Evolutionary conservation across 192 early-diverging fungal genomes (phyloP), one percentile per base, ranked within the genome.

Genomic region (Mortierella claussenii): DNA sequence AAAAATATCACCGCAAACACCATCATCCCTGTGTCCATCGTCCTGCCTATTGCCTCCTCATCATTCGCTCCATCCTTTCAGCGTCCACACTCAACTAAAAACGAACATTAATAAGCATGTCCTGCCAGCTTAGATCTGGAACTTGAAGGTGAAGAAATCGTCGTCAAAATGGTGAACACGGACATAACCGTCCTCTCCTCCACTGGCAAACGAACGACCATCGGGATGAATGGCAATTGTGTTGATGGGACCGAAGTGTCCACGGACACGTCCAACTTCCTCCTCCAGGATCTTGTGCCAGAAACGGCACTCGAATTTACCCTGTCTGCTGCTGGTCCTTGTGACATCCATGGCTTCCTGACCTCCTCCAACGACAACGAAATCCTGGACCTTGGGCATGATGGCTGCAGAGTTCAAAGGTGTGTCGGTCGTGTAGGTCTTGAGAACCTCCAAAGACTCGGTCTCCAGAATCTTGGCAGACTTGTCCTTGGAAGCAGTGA

Each of bases 201-300:
- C 98, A 50, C 88, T 91, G 44, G 98, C 92, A 86, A 95, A 98
- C 71, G 91, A 89, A 40, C 86, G 94, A 50, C 98, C 97, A 78
- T 93, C 91, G 17, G 97, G 97, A 80, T 97, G 95, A 57, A 98
- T 94, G 6, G 98, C 96, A 55, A 99, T 86, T 17, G 97, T 99
- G 84, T 99, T 99, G 83, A 99, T 98, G 40, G 98, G 98, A 69
- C 98, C 98, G 81, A 99, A 99, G 73, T 99, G 98, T 26, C 98
- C 98, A 86, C 93, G 95, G 40, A 96, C 93, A 68, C 96, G 91
- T 53, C 96, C 96, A 50, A 98, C 93, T 82, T 99, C 97, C 74
- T 97, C 95, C 69, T 97, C 93, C 59, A 98, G 91, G 60, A 96
- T 89, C 71, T 93, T 91, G 86, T 99, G 98, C 89, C 91, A 99